Evolutionary conservation across 2,329 filamentous ascomycete species (phyloP), one percentile per base, ranked within the genome.

Genomic region (Penicillium palitans): DNA sequence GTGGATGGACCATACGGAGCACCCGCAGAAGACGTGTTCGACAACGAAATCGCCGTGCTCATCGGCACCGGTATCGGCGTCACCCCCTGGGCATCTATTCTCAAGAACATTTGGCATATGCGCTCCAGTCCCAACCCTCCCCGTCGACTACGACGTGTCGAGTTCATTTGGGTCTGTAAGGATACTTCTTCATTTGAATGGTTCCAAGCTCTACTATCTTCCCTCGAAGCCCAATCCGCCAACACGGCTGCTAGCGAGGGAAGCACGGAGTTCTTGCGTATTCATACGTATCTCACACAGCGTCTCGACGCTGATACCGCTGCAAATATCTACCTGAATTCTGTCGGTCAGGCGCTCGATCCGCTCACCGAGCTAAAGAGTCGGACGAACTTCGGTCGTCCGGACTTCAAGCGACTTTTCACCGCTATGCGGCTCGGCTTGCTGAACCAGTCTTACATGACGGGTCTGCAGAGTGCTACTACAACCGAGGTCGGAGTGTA

Each of bases 131-230:
- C 93, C 8, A 95, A 97, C 79, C 91, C 93, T 25, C 93, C 93
- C 1, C 87, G 86, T 50, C 90, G 93, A 71, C 87, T 99, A 47
- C 90, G 92, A 59, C 89, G 95, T 74, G 93, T 99, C 33, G 95
- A 99, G 76, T 99, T 99, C 78, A 96, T 99, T 80, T 99, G 95
- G 95, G 89, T 98, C 52, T 97, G 93, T 84, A 95, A 90, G 75
- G 93, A 97, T 71, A 96, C 93, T 0, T 90, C 86, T 35, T 96
- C 93, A 0, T 99, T 99, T 71, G 95, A 98, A 78, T 99, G 95
- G 95, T 98, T 99, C 82, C 95, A 99, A 74, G 92, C 90, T 1
- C 86, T 99, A 0, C 84, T 99, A 17, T 90, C 90, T 0, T 96
- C 91, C 0, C 88, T 99, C 24, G 95, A 99, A 77, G 83, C 87